phyloP scores from a whole-genome alignment of 192 early-diverging fungal genomes.

The Coemansia sp. region DNA sequence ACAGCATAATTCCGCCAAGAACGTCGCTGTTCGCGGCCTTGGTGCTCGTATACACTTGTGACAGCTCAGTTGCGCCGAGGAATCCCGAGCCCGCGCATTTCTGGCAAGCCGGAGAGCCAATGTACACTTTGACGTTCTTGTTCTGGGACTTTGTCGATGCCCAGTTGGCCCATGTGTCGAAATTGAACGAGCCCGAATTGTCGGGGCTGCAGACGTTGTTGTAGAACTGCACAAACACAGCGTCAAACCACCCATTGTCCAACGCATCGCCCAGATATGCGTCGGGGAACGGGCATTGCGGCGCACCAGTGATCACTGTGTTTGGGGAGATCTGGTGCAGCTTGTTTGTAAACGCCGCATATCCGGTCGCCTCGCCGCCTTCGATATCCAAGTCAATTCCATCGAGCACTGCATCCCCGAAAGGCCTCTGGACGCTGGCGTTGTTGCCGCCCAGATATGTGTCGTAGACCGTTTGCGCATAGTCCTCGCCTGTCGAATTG shows the following conservation, averaged over 20 bases:
- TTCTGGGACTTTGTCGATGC: constrained; percentile 57
- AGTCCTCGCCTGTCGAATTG: constrained; percentile 45
- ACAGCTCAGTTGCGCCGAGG: constrained; percentile 35
- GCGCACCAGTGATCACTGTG: constrained; percentile 57
- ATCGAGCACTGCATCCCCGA: constrained; percentile 61
- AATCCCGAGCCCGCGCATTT: constrained; percentile 58
- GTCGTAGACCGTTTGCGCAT: constrained; percentile 61
- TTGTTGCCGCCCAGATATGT: constrained; percentile 62
- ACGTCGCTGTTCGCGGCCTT: constrained; percentile 38
- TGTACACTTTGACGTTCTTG: constrained; percentile 59
- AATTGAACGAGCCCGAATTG: constrained; percentile 55
- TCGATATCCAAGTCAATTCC: constrained; percentile 66
- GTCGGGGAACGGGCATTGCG: constrained; percentile 65
- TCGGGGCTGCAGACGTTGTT: constrained; percentile 64
- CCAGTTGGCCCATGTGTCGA: constrained; percentile 62
- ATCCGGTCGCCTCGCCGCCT: constrained; percentile 48
- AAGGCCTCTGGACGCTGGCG: constrained; percentile 48
- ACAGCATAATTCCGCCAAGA: constrained; percentile 70
- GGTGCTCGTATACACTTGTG: constrained; percentile 37
- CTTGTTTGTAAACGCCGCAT: constrained; percentile 54
- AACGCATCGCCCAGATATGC: constrained; percentile 58
- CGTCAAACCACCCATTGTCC: constrained; percentile 61
- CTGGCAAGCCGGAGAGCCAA: constrained; percentile 61
- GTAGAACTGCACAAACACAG: constrained; percentile 68
- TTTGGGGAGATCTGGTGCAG: constrained; percentile 53